Percentiles rank a stretch among this genome's conserved stretches.
Conservation (phyloP, 2,329 filamentous ascomycete species). For the Zalaria obscura region DNA sequence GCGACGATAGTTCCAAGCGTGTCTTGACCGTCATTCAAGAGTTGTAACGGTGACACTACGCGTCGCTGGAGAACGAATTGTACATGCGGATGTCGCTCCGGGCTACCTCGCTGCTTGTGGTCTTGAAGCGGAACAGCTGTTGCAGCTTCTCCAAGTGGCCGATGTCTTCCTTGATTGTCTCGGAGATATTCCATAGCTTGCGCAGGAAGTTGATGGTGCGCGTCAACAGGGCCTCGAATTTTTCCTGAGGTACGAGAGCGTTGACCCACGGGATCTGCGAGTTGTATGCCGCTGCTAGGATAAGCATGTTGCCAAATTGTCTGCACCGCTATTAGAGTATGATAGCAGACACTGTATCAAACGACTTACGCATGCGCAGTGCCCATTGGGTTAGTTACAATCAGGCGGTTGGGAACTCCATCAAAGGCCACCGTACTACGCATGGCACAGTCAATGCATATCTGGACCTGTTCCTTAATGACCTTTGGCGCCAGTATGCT, state of each 20-base stretch:
- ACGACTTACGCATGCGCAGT: slow-evolving; percentile 82
- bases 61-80: too few relatives aligned
- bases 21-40: too few relatives aligned
- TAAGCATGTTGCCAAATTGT: slow-evolving; percentile 92
- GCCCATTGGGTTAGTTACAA: slow-evolving; percentile 93
- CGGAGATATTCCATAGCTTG: background rate
- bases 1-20: too few relatives aligned
- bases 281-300: slow-evolving; percentile 68
- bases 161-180: background rate
- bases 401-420: slow-evolving; percentile 50
- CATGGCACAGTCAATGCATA: slow-evolving; percentile 60
- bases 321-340: slow-evolving; percentile 28
- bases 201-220: slow-evolving; percentile 64
- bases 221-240: slow-evolving; percentile 47
- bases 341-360: slow-evolving; percentile 11
- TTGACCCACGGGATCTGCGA: slow-evolving; percentile 42
- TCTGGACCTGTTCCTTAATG: slow-evolving; percentile 17
- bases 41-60: too few relatives aligned
- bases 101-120: background rate
- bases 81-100: too few relatives aligned
- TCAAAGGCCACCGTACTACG: slow-evolving; percentile 77
- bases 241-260: slow-evolving; percentile 39
- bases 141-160: background rate
- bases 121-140: background rate
- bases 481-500: slow-evolving; percentile 11